A percentile compares a stretch with the other conserved stretches of the same genome.
Evolutionary conservation across 169 alveolate genomes (phyloP).

Genomic region (Eimeria acervulina): DNA sequence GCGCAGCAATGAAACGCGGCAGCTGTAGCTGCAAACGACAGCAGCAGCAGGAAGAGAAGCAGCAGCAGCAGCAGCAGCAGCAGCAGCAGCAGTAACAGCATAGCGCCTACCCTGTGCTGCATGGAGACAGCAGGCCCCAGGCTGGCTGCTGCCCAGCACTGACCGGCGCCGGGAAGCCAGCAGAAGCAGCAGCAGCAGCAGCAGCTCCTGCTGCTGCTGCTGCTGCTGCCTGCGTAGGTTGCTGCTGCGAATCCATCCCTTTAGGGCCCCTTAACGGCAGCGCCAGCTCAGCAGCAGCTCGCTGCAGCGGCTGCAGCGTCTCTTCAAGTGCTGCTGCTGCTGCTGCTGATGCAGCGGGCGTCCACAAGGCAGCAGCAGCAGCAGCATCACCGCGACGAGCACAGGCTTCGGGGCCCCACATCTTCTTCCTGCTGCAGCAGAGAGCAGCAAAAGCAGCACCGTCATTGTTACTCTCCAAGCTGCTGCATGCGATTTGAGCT

Average conservation of each 20-base stretch:
- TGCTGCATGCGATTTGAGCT: not conserved
- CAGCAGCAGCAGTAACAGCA: not conserved
- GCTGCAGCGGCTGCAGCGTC: conserved; percentile 29
- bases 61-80: conserved; percentile 55
- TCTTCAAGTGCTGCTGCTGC: not conserved
- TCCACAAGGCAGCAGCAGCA: not conserved
- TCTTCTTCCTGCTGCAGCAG: not conserved
- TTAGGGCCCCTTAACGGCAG: not conserved
- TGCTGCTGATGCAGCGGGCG: no score
- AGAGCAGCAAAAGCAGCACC: not conserved
- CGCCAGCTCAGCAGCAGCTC: not conserved
- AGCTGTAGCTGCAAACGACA: not conserved
- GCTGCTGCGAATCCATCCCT: not conserved
- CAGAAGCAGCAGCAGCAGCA: not conserved
- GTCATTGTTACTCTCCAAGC: not conserved
- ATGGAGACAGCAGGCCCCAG: conserved; percentile 30
- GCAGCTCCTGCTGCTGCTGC: conserved; percentile 26
- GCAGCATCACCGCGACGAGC: conserved; percentile 28
- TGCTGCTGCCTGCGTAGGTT: not conserved
- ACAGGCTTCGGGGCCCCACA: not conserved
- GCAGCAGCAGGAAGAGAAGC: conserved; percentile 10
- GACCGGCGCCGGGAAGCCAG: conserved; percentile 4
- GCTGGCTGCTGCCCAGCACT: conserved; percentile 65
- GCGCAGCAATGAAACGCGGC: not conserved
- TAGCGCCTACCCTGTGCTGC: conserved; percentile 28